phyloP scores from a whole-genome alignment of 768 basidiomycete species.

The Rhizopogon vesiculosus region DNA sequence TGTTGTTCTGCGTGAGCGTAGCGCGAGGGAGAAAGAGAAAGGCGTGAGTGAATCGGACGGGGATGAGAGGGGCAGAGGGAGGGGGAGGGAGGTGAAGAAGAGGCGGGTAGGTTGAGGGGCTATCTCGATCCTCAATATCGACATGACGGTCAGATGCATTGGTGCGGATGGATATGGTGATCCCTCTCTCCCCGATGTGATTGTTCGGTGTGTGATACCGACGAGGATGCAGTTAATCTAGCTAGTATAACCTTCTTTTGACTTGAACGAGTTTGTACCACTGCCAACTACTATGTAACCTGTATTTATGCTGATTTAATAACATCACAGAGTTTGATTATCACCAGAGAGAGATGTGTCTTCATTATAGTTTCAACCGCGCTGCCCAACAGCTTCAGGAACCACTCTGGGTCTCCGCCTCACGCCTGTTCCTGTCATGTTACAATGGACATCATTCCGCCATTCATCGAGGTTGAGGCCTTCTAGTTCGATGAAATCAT shows the following conservation, averaged over 20 bases:
- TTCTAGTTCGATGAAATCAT: conserved; percentile 5
- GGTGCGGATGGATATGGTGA: background rate
- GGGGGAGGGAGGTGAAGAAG: conserved; percentile 24
- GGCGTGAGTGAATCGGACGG: conserved; percentile 5
- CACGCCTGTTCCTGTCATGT: background rate
- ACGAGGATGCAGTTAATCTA: background rate
- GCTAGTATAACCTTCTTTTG: background rate
- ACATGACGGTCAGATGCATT: no score
- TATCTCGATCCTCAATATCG: background rate
- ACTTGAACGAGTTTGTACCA: background rate
- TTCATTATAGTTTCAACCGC: no score
- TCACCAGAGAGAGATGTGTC: no score
- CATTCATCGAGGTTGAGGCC: no score
- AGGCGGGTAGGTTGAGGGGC: conserved; percentile 14
- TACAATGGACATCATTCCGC: conserved; percentile 39
- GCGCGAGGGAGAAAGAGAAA: conserved; percentile 9
- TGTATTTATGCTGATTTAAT: background rate
- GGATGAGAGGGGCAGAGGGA: conserved; percentile 3
- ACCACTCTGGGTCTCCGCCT: background rate
- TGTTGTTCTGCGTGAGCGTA: background rate
- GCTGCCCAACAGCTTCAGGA: conserved; percentile 6
- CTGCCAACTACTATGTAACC: background rate
- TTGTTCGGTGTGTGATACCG: background rate
- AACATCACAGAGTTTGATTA: no score
- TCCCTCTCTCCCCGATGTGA: background rate